phyloP scores from a whole-genome alignment of 257 asterid genomes.

The Vinca minor region DNA sequence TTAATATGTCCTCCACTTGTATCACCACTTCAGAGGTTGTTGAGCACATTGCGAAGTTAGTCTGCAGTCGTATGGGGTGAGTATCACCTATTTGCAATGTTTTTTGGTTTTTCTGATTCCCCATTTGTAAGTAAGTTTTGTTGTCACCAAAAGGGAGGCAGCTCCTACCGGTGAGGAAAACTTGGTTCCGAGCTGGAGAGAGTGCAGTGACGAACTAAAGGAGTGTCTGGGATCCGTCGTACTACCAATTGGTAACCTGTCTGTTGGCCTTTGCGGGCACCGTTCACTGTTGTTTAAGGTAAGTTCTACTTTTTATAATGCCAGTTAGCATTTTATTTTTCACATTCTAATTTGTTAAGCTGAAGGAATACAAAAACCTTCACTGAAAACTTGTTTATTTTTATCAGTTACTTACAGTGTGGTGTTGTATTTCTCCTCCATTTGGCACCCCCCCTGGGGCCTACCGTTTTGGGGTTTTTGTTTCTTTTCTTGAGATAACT shows the following conservation, averaged over 20 bases:
- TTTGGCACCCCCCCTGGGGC: too few relatives aligned
- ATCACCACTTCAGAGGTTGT: conserved; percentile 63
- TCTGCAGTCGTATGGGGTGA: conserved; percentile 91
- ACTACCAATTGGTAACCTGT: conserved; percentile 75
- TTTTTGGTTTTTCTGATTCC: background rate
- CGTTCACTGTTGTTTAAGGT: conserved; percentile 87
- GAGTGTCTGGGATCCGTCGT: conserved; percentile 76
- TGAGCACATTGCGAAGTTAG: conserved; percentile 89
- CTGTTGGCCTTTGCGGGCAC: conserved; percentile 77
- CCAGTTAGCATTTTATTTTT: background rate
- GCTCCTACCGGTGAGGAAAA: conserved; percentile 59
- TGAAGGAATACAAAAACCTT: background rate
- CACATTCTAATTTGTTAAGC: conserved; percentile 1
- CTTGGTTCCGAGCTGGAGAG: conserved; percentile 60
- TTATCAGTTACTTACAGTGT: background rate
- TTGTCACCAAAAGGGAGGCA: conserved; percentile 52
- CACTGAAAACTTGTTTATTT: background rate
- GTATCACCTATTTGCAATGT: conserved; percentile 24
- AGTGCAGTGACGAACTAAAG: conserved; percentile 67
- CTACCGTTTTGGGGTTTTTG: too few relatives aligned
- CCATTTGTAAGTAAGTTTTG: conserved; percentile 26
- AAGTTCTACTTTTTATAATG: conserved; percentile 2
- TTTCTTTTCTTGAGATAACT: background rate
- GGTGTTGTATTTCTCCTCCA: background rate
- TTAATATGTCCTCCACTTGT: conserved; percentile 48